Evolutionary conservation across 2,329 filamentous ascomycete species (phyloP).

Genomic region (Lasiodiplodia hormozganensis): DNA sequence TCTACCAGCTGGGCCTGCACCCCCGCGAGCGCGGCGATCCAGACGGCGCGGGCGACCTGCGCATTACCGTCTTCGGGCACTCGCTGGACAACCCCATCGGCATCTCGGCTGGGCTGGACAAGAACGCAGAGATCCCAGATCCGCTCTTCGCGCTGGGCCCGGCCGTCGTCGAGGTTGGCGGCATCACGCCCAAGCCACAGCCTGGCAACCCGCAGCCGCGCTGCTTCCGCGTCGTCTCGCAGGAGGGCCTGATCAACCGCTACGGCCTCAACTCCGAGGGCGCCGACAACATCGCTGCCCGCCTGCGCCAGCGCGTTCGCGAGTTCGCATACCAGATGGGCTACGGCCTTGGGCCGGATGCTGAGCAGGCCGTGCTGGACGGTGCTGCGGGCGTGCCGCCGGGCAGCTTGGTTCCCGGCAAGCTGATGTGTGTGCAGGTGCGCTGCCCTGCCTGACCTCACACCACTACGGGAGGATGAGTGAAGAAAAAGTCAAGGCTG

Average conservation of each 20-base stretch:
- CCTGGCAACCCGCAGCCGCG: slow-evolving; percentile 85
- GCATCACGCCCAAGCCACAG: slow-evolving; percentile 86
- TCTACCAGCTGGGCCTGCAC: slow-evolving; percentile 78
- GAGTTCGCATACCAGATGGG: slow-evolving; percentile 76
- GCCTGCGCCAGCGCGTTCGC: slow-evolving; percentile 77
- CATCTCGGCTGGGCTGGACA: slow-evolving; percentile 95
- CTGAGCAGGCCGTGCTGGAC: slow-evolving; percentile 76
- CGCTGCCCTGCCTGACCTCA: slow-evolving; percentile 16
- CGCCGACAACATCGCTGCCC: slow-evolving; percentile 83
- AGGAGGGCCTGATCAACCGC: slow-evolving; percentile 91
- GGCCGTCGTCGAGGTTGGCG: slow-evolving; percentile 89
- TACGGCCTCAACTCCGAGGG: slow-evolving; percentile 95
- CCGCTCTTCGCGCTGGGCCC: slow-evolving; percentile 84
- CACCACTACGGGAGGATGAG: not conserved
- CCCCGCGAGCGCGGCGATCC: slow-evolving; percentile 78
- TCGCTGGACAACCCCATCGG: slow-evolving; percentile 84
- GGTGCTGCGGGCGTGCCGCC: slow-evolving; percentile 79
- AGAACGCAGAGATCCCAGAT: slow-evolving; percentile 88
- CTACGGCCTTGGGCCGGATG: slow-evolving; percentile 66
- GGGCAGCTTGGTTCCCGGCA: slow-evolving; percentile 77
- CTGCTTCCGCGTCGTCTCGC: slow-evolving; percentile 82
- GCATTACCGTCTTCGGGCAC: slow-evolving; percentile 76
- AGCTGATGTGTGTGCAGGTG: slow-evolving; percentile 80
- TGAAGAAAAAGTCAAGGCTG: not conserved
- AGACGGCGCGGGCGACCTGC: slow-evolving; percentile 61